phyloP scores from a whole-genome alignment of 768 basidiomycete genomes.

The Strobilomyces echinocephalus region DNA sequence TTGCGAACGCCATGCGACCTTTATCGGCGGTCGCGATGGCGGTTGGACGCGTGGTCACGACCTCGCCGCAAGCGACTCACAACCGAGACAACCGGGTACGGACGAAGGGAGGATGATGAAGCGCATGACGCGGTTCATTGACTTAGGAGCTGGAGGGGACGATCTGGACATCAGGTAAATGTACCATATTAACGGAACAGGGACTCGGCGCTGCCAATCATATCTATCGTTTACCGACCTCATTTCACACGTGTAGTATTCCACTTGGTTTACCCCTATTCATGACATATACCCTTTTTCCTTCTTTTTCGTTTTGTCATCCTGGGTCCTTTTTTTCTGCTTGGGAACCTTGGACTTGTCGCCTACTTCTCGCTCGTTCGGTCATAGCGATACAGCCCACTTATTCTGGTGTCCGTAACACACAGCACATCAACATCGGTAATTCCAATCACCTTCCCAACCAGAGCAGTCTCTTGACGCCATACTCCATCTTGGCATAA shows the following conservation, averaged over 20 bases:
- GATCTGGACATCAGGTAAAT: constrained; percentile 31
- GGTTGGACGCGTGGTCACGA: constrained; percentile 20
- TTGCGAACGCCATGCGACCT: constrained; percentile 73
- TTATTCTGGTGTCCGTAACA: constrained; percentile 11
- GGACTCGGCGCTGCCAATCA: constrained; percentile 12
- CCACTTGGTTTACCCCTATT: constrained; percentile 12
- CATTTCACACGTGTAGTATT: constrained; percentile 19
- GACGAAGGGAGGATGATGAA: constrained; percentile 58
- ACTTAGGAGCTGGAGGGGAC: constrained; percentile 41
- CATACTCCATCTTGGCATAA: constrained; percentile 91
- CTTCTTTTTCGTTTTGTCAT: constrained; percentile 17
- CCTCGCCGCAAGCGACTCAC: neutral
- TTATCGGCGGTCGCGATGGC: constrained; percentile 22
- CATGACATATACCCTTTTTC: constrained; percentile 22
- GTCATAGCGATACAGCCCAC: constrained; percentile 14
- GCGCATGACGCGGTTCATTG: constrained; percentile 78
- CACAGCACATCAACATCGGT: neutral
- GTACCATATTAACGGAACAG: constrained; percentile 13
- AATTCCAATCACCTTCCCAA: constrained; percentile 52
- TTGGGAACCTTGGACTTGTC: constrained; percentile 6
- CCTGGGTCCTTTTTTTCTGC: neutral
- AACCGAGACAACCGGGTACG: constrained; percentile 13
- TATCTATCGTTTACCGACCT: constrained; percentile 15
- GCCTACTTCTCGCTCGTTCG: constrained; percentile 1
- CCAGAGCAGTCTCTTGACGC: constrained; percentile 87